Base-by-base conservation (phyloP, 2,329 filamentous ascomycete species). In the Penicillium concentricum region DNA sequence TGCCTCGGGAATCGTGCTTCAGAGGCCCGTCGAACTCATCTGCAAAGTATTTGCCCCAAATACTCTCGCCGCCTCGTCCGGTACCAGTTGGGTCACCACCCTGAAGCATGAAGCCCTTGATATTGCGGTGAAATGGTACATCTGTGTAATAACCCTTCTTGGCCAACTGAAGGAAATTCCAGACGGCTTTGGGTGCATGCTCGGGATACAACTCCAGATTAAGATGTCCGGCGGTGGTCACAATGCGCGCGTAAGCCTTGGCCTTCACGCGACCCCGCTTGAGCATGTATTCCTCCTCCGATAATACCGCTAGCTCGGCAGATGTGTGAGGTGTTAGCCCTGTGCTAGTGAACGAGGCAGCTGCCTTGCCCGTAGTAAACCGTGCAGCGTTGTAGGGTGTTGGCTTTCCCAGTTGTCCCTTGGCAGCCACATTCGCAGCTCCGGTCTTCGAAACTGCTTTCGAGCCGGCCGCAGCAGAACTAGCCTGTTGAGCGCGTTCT, bases 81-180 rank as follows among this genome's bases (percentile, higher is more conserved):
- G 92, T 96, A 1, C 93, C 93, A 0, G 91, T 91, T 0, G 94
- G 94, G 71, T 99, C 94, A 37, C 94, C 94, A 42, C 93, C 93
- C 73, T 99, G 94, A 38, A 99, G 90, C 94, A 99, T 99, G 72
- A 99, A 99, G 66, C 90, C 91, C 56, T 87, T 87, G 67, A 99
- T 97, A 72, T 95, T 97, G 61, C 94, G 87, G 74, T 99, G 94
- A 71, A 99, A 99, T 13, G 83, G 75, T 2, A 96, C 87, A 61
- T 84, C 85, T 50, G 85, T 86, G 78, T 97, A 99, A 75, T 96
- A 97, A 0, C 93, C 93, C 63, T 89, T 90, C 69, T 96, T 89
- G 1, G 92, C 86, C 5, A 99, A 79, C 54, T 89, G 87, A 51
- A 96, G 85, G 69, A 99, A 99, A 74, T 99, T 99, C 91, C 93